A percentile compares a stretch with the other conserved stretches of the same genome.
Evolutionary conservation across 2,329 filamentous ascomycete species (phyloP).

Genomic region (Penicillium verrucosum): DNA sequence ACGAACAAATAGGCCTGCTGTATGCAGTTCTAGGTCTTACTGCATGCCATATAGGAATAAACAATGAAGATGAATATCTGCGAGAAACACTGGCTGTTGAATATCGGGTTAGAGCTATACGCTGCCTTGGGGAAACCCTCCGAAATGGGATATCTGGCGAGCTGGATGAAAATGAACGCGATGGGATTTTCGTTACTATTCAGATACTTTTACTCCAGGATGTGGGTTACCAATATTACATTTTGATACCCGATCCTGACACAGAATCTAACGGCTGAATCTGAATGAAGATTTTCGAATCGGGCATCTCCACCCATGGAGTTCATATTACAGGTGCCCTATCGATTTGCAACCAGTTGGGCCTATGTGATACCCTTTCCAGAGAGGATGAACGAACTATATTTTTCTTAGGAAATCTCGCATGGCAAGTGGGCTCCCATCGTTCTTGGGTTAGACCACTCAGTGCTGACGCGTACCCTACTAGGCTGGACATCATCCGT

Average conservation of each 20-base stretch:
- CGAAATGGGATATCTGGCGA: constrained; percentile 24
- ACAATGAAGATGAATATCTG: constrained; percentile 18
- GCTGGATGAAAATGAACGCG: constrained; percentile 26
- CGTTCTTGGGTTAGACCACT: not conserved
- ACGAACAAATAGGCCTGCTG: constrained; percentile 27
- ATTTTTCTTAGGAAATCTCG: constrained; percentile 32
- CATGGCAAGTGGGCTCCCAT: constrained; percentile 18
- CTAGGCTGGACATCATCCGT: constrained; percentile 33
- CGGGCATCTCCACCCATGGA: constrained; percentile 31
- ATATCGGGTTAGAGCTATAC: constrained; percentile 30
- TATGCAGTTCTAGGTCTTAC: constrained; percentile 30
- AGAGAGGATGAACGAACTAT: constrained; percentile 26
- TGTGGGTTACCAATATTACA: constrained; percentile 14
- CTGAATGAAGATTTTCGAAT: constrained; percentile 28
- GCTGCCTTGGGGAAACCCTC: constrained; percentile 26
- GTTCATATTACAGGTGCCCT: constrained; percentile 34
- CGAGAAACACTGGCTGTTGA: constrained; percentile 27
- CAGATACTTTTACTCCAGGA: constrained; percentile 33
- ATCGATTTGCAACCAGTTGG: constrained; percentile 31
- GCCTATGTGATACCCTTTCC: constrained; percentile 22
- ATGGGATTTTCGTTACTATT: constrained; percentile 30
- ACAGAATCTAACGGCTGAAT: not conserved
- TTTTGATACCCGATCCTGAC: not conserved
- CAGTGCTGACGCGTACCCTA: not conserved
- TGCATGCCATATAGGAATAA: constrained; percentile 28